Evolutionary conservation across 805 yeast genomes (phyloP).

Genomic region (Candida succiphila): DNA sequence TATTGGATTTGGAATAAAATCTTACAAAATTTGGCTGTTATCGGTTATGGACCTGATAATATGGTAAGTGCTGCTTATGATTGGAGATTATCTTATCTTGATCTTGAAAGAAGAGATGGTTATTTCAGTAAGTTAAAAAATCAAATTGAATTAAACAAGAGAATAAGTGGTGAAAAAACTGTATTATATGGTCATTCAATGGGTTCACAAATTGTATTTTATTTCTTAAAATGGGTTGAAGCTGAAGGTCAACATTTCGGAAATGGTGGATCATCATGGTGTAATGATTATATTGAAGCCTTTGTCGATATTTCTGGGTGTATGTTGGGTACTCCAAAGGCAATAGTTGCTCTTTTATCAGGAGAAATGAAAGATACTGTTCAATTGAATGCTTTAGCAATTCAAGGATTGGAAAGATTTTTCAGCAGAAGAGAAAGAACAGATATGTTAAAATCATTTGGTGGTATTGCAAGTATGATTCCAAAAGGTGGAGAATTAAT

Average conservation of each 20-base stretch:
- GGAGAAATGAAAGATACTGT: slow-evolving; percentile 99
- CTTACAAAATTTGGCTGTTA: slow-evolving; percentile 86
- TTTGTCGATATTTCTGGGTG: slow-evolving; percentile 85
- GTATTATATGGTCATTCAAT: slow-evolving; percentile 88
- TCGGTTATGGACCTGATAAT: slow-evolving; percentile 87
- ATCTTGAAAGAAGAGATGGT: slow-evolving; percentile 77
- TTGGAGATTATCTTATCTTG: slow-evolving; percentile 89
- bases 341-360: slow-evolving; percentile 82
- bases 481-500: slow-evolving; percentile 90
- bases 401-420: slow-evolving; percentile 89
- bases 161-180: slow-evolving; percentile 50
- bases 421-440: slow-evolving; percentile 84
- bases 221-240: slow-evolving; percentile 94
- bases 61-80: slow-evolving; percentile 92
- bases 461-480: slow-evolving; percentile 92
- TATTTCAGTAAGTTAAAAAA: slow-evolving; percentile 72
- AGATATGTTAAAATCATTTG: slow-evolving; percentile 77
- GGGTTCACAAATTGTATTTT: slow-evolving; percentile 88
- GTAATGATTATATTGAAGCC: slow-evolving; percentile 72
- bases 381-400: slow-evolving; percentile 84
- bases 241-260: slow-evolving; percentile 76
- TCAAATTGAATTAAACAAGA: slow-evolving; percentile 55
- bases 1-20: slow-evolving; percentile 99
- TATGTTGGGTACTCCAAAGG: slow-evolving; percentile 89
- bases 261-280: slow-evolving; percentile 89